Conservation (phyloP, 2,329 filamentous ascomycete genomes). For the Fusarium sp. region DNA sequence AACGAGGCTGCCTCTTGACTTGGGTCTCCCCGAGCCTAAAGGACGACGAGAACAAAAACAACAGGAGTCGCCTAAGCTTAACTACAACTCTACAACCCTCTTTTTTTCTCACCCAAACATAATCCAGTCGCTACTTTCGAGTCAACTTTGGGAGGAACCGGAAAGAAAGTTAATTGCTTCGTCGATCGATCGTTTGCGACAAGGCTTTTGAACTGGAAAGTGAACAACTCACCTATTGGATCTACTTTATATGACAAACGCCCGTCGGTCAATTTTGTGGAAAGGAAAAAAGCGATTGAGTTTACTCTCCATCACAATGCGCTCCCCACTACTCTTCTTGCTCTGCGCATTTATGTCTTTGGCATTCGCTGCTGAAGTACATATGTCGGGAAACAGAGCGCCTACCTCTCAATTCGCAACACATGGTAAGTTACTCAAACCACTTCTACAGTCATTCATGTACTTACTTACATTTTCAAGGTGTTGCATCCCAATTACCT, state of each 20-base stretch:
- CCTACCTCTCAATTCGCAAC: constrained; percentile 38
- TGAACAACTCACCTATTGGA: constrained; percentile 13
- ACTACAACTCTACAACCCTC: constrained; percentile 27
- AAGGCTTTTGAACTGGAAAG: not conserved
- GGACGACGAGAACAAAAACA: constrained; percentile 6
- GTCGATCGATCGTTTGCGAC: constrained; percentile 19
- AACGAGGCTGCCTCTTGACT: constrained; percentile 20
- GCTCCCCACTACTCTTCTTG: constrained; percentile 28
- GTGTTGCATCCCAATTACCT: constrained; percentile 76
- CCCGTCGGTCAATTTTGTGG: not conserved
- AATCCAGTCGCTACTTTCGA: constrained; percentile 29
- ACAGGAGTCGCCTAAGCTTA: not conserved
- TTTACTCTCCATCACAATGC: constrained; percentile 28
- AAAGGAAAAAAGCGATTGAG: not conserved
- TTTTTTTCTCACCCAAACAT: not conserved
- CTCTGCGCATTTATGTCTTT: constrained; percentile 31
- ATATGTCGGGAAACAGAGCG: constrained; percentile 32
- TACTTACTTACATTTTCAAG: constrained; percentile 54
- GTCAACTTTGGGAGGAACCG: not conserved
- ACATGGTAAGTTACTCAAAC: constrained; percentile 29
- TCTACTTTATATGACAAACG: constrained; percentile 12
- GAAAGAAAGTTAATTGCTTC: constrained; percentile 17
- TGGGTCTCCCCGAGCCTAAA: not conserved
- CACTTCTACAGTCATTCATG: not conserved
- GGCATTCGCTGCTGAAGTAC: constrained; percentile 24